Evolutionary conservation across 139 green algal genomes (phyloP).

Genomic region (Picochlorum sp.): DNA sequence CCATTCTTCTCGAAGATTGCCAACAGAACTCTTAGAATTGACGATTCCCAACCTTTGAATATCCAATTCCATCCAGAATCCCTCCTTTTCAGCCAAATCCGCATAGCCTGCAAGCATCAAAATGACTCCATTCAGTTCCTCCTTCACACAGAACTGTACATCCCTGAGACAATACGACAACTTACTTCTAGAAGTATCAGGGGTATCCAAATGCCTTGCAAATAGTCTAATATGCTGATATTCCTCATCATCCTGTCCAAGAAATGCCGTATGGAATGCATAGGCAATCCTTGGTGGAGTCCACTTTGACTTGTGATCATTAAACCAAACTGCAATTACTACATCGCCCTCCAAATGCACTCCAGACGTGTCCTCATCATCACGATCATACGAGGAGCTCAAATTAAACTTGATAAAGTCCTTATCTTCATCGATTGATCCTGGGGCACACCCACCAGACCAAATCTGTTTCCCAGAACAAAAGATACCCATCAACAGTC

Average conservation of each 20-base stretch:
- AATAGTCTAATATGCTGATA: not conserved
- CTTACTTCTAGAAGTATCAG: not conserved
- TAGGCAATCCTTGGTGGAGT: constrained; percentile 25
- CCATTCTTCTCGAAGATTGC: not conserved
- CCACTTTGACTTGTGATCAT: constrained; percentile 19
- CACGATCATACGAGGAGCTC: not conserved
- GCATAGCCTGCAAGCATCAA: not conserved
- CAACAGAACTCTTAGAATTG: not conserved
- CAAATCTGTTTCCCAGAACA: constrained; percentile 17
- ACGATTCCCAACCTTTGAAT: not conserved
- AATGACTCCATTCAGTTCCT: too few species aligned
- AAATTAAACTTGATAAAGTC: constrained; percentile 9
- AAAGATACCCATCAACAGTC: constrained; percentile 18
- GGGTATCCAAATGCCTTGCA: not conserved
- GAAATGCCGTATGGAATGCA: constrained; percentile 33
- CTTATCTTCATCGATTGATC: not conserved
- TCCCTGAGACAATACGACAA: not conserved
- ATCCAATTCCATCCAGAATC: constrained; percentile 35
- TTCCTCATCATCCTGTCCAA: not conserved
- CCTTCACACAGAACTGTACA: not conserved
- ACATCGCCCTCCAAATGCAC: constrained; percentile 21
- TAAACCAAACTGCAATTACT: constrained; percentile 32
- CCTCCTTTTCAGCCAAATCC: constrained; percentile 19
- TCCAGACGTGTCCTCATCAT: constrained; percentile 4
- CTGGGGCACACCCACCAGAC: constrained; percentile 5